Base-by-base conservation (phyloP, 176 grass and related monocot species). In the Stipa capillata region DNA sequence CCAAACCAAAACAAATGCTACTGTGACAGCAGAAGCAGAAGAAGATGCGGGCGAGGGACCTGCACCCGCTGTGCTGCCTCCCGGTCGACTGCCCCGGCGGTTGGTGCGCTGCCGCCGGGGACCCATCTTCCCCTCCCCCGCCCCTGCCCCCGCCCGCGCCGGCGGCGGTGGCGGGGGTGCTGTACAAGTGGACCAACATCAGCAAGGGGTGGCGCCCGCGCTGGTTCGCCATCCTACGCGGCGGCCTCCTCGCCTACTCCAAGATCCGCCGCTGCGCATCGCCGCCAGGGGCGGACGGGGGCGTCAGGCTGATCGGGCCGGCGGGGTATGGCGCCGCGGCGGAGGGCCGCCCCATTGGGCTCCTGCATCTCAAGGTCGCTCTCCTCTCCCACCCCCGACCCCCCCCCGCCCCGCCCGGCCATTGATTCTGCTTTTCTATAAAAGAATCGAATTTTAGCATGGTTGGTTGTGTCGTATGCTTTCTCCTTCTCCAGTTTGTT, bases 51-150 rank as follows among this genome's bases (percentile, higher is more conserved):
- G 62, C 65, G 25, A 40, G 87, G 79, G 89, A 98, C 33, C 88
- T 94, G 90, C 95, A 98, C 85, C 95, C 92, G 56, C 87, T 98
- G 41, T 98, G 95, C 83, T 94, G 95, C 87, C 91, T 98, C 83
- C 80, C 73, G 25, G 74, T 81, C 1, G 95, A 94, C 72, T 94
- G 85, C 54, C 80, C 82, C 11, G 69, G 76, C 62, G 52, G 48
- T 0, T 31, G 66, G 66, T 7, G 73, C 52, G 8, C 60, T 3
- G 14, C 59, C 6, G 39, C 65, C 23, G 65, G 71, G 4, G 29
- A 32, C 64, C 63, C 50, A n/a, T n/a, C 27, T 63, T 72, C 51
- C 8, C 17, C 14, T 8, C 65, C 21, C 35, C 62, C n/a, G 5
- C 65, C 76, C 9, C 21, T 37, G 50, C 33, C 64, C 35, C 43